A percentile compares a stretch with the other conserved stretches of the same genome.
Conservation (phyloP, 2,329 filamentous ascomycete genomes). For the Penicillium palitans region DNA sequence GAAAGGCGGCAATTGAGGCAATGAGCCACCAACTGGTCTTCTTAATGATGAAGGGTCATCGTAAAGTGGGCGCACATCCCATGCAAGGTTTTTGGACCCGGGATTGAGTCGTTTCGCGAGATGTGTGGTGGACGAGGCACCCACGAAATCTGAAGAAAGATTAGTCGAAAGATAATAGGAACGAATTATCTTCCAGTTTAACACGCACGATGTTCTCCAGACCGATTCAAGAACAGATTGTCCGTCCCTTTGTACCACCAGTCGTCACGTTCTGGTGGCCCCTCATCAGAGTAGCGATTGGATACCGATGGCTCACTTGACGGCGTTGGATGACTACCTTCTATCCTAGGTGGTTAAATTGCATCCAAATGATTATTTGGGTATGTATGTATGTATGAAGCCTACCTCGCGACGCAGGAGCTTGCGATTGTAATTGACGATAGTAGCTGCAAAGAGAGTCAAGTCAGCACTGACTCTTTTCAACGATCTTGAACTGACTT, state of each 20-base stretch:
- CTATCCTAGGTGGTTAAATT: neutral
- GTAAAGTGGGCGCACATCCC: conserved; percentile 39
- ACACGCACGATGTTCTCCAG: conserved; percentile 37
- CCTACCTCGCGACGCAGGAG: conserved; percentile 23
- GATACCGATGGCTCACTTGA: conserved; percentile 17
- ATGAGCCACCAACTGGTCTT: conserved; percentile 25
- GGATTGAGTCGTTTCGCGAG: conserved; percentile 39
- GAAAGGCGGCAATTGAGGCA: conserved; percentile 51
- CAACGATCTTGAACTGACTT: neutral
- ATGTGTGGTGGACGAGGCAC: conserved; percentile 38
- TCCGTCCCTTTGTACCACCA: conserved; percentile 44
- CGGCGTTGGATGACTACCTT: conserved; percentile 3
- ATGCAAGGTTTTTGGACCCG: conserved; percentile 35
- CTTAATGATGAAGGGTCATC: conserved; percentile 36
- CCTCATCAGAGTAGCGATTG: conserved; percentile 24
- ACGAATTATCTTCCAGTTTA: neutral
- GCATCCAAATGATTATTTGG: neutral
- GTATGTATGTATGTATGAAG: neutral
- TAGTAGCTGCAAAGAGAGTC: conserved; percentile 28
- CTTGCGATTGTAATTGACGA: conserved; percentile 37
- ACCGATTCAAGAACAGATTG: conserved; percentile 37
- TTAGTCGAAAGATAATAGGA: neutral
- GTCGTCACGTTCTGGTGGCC: conserved; percentile 35
- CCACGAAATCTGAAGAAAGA: conserved; percentile 32
- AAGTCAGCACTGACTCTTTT: conserved; percentile 6